These are phyloP conservation scores for Picea glauca DNA, from an alignment of 75 land plant species.

Conservation along the genomic window DNA sequence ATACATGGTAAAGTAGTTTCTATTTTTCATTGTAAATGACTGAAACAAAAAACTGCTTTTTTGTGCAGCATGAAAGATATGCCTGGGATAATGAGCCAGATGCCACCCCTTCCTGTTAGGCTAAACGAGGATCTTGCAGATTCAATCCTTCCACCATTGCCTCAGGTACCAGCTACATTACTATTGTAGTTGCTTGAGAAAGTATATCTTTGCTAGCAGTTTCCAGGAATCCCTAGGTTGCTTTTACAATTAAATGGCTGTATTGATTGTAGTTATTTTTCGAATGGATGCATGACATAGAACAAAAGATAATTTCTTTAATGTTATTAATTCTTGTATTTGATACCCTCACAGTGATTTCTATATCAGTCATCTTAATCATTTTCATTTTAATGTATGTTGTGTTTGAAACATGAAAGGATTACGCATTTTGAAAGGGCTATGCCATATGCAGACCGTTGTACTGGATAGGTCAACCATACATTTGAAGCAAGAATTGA, in stretches of 20 bases:
- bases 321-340: background rate
- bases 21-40: too few species aligned
- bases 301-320: background rate
- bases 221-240: background rate
- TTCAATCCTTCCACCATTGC: slow-evolving; percentile 56
- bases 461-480: slow-evolving; percentile 8
- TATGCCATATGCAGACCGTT: slow-evolving; percentile 4
- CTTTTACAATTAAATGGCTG: background rate
- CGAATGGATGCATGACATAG: too few species aligned
- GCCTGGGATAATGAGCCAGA: slow-evolving; percentile 76
- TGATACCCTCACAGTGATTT: background rate
- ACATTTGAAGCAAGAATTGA: slow-evolving; percentile 11
- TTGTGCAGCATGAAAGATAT: slow-evolving; percentile 60
- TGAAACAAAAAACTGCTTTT: too few species aligned
- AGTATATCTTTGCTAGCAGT: background rate
- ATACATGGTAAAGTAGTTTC: too few species aligned
- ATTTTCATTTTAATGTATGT: slow-evolving; percentile 3
- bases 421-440: background rate
- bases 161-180: slow-evolving; percentile 16
- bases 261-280: background rate
- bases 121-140: slow-evolving; percentile 69
- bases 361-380: background rate
- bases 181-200: slow-evolving; percentile 5
- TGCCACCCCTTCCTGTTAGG: slow-evolving; percentile 82
- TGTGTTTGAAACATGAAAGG: background rate